phyloP scores from a whole-genome alignment of 1,139 yeast genomes.

The Entelexis paramagnoliae region DNA sequence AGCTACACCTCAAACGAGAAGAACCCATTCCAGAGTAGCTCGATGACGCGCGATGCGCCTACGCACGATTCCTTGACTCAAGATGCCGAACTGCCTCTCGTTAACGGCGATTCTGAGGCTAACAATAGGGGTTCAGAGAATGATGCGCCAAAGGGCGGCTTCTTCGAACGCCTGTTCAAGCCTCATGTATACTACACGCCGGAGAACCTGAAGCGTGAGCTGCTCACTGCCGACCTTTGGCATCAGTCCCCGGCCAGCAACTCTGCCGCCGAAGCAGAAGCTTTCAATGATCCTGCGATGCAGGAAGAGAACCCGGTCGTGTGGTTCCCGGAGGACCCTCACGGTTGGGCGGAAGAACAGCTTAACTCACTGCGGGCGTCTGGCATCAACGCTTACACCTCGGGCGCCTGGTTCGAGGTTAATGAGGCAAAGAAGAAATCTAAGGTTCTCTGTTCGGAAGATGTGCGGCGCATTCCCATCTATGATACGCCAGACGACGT shows the following conservation, averaged over 20 bases:
- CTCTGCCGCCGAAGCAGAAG: constrained; percentile 38
- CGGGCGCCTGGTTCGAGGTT: constrained; percentile 47
- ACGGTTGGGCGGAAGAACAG: constrained; percentile 61
- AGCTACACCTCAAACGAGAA: neutral
- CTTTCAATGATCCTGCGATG: constrained; percentile 68
- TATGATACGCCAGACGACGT: constrained; percentile 10
- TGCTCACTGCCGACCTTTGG: constrained; percentile 39
- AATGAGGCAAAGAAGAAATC: constrained; percentile 32
- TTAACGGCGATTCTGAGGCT: neutral
- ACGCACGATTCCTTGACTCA: neutral
- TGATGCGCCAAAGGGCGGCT: constrained; percentile 12
- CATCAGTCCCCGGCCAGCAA: constrained; percentile 29
- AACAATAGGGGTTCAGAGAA: neutral
- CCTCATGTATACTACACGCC: constrained; percentile 54
- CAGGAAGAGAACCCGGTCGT: constrained; percentile 55
- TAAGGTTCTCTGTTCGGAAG: constrained; percentile 16
- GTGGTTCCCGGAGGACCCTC: constrained; percentile 83
- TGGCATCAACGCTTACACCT: constrained; percentile 50
- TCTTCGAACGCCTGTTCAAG: constrained; percentile 31
- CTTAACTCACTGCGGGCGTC: constrained; percentile 37
- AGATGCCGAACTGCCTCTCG: constrained; percentile 1
- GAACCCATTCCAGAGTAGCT: neutral
- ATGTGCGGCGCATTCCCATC: constrained; percentile 18
- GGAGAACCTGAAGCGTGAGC: constrained; percentile 25
- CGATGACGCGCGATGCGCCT: neutral